Conservation (phyloP, 306 rosid genomes). For the Alnus glutinosa region DNA sequence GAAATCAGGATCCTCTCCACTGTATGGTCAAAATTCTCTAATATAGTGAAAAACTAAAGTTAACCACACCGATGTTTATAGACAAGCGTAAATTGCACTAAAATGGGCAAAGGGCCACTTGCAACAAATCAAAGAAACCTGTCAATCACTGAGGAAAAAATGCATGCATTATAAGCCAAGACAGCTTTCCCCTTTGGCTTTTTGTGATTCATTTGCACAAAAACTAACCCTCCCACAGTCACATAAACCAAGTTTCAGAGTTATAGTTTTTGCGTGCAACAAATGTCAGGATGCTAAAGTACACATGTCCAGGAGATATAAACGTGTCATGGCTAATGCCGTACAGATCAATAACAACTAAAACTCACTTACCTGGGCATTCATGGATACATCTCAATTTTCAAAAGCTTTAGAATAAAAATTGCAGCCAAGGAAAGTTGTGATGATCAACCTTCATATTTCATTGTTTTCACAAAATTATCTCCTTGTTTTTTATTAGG, state of each 20-base stretch:
- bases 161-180: not conserved
- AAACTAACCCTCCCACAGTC: not conserved
- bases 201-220: not conserved
- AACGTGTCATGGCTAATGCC: not conserved
- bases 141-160: not conserved
- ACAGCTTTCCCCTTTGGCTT: not conserved
- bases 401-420: not conserved
- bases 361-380: slow-evolving; percentile 1
- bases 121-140: slow-evolving; percentile 3
- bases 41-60: not conserved
- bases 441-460: not conserved
- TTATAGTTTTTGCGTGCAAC: not conserved
- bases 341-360: not conserved
- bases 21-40: no score
- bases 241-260: slow-evolving; percentile 1
- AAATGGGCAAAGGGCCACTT: not conserved
- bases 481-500: not conserved
- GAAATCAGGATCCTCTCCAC: not conserved
- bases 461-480: not conserved
- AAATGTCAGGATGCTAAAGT: slow-evolving; percentile 5
- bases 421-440: not conserved
- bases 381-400: not conserved
- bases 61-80: not conserved
- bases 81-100: not conserved
- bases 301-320: not conserved